A percentile compares a stretch with the other conserved stretches of the same genome.
Conservation (phyloP, 768 basidiomycete species). For the Lactarius hatsudake region DNA sequence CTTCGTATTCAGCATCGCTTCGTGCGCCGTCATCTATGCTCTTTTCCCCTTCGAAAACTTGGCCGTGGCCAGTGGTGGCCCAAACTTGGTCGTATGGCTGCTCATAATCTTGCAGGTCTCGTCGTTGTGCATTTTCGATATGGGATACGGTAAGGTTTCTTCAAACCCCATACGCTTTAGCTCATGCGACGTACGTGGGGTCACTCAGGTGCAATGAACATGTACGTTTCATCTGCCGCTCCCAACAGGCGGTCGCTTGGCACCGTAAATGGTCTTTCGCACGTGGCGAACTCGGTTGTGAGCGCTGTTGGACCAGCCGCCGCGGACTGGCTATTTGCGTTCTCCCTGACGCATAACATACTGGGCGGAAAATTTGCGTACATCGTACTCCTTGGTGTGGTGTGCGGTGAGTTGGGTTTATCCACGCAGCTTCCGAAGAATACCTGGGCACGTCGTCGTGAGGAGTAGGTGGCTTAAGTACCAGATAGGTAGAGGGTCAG, state of each 20-base stretch:
- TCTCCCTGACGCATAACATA: constrained; percentile 45
- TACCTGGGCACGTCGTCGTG: neutral
- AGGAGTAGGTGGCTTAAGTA: neutral
- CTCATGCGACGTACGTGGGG: constrained; percentile 21
- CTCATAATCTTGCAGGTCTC: neutral
- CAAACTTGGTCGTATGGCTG: neutral
- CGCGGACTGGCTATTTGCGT: constrained; percentile 61
- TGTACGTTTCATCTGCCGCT: constrained; percentile 61
- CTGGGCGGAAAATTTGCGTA: neutral
- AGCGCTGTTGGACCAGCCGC: constrained; percentile 50
- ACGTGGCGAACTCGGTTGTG: constrained; percentile 39
- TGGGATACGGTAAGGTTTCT: neutral
- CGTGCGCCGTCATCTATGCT: constrained; percentile 29
- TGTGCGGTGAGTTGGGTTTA: neutral
- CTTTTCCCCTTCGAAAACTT: constrained; percentile 31
- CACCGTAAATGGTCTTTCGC: constrained; percentile 56
- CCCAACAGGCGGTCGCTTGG: constrained; percentile 64
- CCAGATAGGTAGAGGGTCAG: neutral
- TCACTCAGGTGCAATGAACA: constrained; percentile 57
- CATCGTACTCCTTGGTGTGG: neutral
- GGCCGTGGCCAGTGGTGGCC: neutral
- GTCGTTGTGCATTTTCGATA: neutral
- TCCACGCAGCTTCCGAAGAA: constrained; percentile 2
- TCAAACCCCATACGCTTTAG: neutral
- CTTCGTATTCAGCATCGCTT: constrained; percentile 30